Evolutionary conservation across 768 basidiomycete genomes (phyloP), one percentile per base, ranked within the genome.

Genomic region (Boletus subparvulus): DNA sequence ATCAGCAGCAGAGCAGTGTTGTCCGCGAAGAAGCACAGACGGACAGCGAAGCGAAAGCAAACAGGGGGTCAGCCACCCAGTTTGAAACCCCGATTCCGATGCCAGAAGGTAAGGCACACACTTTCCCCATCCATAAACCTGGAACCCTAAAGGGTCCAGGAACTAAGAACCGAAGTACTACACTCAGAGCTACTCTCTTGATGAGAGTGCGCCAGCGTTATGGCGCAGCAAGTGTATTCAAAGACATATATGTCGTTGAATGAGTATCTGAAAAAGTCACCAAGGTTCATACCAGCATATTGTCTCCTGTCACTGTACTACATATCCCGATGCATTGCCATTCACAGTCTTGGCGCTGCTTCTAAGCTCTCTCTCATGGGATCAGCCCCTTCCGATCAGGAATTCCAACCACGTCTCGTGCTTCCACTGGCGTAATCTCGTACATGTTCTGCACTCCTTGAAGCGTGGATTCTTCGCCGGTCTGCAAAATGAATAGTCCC

Each of bases 381-480:
- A 57, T 81, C 42, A 96, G 69, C 2, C 90, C 90, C 66, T 88
- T 90, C 12, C 94, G 72, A 46, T 83, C 81, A 0, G 83, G 83
- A 36, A 86, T 67, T 2, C 81, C 85, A 26, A 83, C 52, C 21
- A 64, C 47, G 9, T 69, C 74, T 54, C 69, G 70, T 41, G 67
- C 72, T 19, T 64, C 65, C 40, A 85, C 74, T 48, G 77, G 72
- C 0, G 71, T 67, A 14, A 95, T 81, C 63, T 99, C 96, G 68
- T 95, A 99, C 71, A 98, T 80, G 62, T 77, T 92, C 61, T 92
- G 78, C 12, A 99, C 97, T 3, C 95, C 97, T 68, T 99, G 97
- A 44, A 99, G 73, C 51, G 98, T 83, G 62, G 86, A 81, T 54
- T 82, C 78, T 50, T 80, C 76, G 3, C 88, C 88, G 0, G 74